Conservation (phyloP, 1,284 basidiomycete species). For the Athelia psychrophila region DNA sequence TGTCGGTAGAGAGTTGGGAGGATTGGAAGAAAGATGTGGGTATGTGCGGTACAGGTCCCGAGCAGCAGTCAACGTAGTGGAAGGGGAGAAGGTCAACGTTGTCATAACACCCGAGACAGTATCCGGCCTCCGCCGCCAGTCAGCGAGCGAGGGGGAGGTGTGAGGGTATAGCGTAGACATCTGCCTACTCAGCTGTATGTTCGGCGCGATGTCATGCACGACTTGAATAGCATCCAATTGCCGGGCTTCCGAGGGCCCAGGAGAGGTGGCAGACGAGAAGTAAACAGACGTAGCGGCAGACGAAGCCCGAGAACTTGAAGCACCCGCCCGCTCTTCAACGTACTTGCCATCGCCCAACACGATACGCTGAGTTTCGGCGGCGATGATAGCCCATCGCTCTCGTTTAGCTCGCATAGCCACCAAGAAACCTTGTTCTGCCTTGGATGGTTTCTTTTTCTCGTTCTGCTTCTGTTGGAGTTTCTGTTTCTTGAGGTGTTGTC, state of each 20-base stretch:
- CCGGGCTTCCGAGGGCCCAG: conserved; percentile 1
- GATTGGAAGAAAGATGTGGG: conserved; percentile 13
- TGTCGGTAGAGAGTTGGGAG: conserved; percentile 14
- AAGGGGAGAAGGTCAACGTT: conserved; percentile 23
- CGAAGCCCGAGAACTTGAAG: conserved; percentile 17
- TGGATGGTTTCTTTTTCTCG: not conserved
- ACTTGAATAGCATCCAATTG: conserved; percentile 8
- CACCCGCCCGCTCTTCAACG: conserved; percentile 31
- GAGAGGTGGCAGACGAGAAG: conserved; percentile 7
- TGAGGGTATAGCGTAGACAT: conserved; percentile 41
- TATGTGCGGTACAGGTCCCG: conserved; percentile 18
- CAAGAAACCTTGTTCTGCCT: conserved; percentile 5
- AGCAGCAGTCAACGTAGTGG: conserved; percentile 31
- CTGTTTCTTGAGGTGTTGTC: conserved; percentile 1
- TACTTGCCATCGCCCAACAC: conserved; percentile 46
- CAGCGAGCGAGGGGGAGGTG: conserved; percentile 30
- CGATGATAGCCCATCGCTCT: conserved; percentile 27
- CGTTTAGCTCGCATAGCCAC: conserved; percentile 21
- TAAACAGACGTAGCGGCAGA: conserved; percentile 14
- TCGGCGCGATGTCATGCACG: conserved; percentile 34
- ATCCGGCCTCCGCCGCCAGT: conserved; percentile 25
- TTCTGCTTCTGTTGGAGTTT: not conserved
- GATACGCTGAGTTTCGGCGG: conserved; percentile 37
- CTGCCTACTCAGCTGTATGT: conserved; percentile 34
- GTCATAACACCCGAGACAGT: not conserved